Base-by-base conservation (phyloP, 371 early-diverging fungal genomes). In the Scutellospora calospora region DNA sequence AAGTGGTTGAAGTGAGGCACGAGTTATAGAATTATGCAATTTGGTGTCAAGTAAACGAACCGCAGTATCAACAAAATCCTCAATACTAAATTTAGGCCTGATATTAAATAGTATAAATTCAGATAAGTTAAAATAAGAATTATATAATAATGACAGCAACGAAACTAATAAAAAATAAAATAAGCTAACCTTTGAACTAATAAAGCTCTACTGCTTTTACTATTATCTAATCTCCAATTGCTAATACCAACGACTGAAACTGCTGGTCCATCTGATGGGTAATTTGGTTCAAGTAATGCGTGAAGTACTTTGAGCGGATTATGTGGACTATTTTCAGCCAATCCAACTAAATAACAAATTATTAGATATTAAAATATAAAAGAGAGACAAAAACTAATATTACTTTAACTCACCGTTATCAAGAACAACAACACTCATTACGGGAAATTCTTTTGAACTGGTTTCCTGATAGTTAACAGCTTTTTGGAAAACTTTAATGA, bases 231-330 rank as follows among this genome's bases (percentile, higher is more conserved):
- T n/a, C n/a, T n/a, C n/a, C n/a, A n/a, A n/a, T n/a, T n/a, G n/a
- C n/a, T 80, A 1, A 80, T 75, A 2, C 80, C 80, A 29, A 80
- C 31, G 2, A 80, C 79, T 4, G 80, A 72, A 25, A 80, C 79
- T 6, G 5, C 6, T 22, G 62, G 80, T 0, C 78, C 57, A 31
- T 18, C 35, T 16, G 31, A 45, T n/a, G 79, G 49, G 55, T 74
- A 69, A 52, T 20, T 69, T 29, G 80, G 80, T 63, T 80, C 80
- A 8, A 80, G 79, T 2, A 80, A n/a, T 18, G 80, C 16, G 52
- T 80, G 80, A 27, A 80, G 33, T 31, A 80, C 75, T 14, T 80
- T 80, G 16, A 80, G n/a, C 5, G 80, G 63, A 76, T 80, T 76
- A 12, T 31, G 78, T 41, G 62, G 76, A 35, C 80, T 80, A 29